Evolutionary conservation across 768 basidiomycete genomes (phyloP).

Genomic region (Leccinum disarticulatum): DNA sequence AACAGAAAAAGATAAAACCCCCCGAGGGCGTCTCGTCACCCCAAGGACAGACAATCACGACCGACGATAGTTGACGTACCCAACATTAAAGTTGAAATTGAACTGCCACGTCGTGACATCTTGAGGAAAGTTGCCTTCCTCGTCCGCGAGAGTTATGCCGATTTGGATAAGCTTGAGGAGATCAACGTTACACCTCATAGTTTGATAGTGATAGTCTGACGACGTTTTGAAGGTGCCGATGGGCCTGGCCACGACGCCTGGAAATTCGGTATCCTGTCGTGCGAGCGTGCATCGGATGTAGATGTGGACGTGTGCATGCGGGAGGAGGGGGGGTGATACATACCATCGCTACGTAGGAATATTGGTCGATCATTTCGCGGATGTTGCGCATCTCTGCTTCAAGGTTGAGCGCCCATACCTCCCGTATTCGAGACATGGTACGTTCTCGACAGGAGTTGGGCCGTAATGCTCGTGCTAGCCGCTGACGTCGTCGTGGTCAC

Average conservation of each 20-base stretch:
- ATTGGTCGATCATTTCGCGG: conserved; percentile 82
- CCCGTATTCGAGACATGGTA: conserved; percentile 81
- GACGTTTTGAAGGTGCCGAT: conserved; percentile 96
- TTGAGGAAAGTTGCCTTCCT: conserved; percentile 87
- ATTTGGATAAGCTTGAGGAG: conserved; percentile 97
- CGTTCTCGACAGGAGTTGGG: conserved; percentile 4
- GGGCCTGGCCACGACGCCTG: conserved; percentile 95
- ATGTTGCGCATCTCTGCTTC: conserved; percentile 90
- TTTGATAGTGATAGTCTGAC: conserved; percentile 99
- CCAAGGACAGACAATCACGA: neutral
- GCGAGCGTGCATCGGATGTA: conserved; percentile 1
- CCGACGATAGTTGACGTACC: conserved; percentile 49
- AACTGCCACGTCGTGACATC: conserved; percentile 98
- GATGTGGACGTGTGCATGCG: conserved; percentile 1
- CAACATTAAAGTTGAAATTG: conserved; percentile 91
- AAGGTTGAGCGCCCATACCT: conserved; percentile 94
- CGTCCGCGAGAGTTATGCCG: conserved; percentile 91
- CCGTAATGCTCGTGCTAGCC: conserved; percentile 2
- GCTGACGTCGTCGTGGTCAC: conserved; percentile 23
- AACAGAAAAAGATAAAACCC: neutral
- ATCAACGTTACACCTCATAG: conserved; percentile 99
- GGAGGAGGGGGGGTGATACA: conserved; percentile 29
- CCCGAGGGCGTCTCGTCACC: neutral
- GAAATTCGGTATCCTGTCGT: conserved; percentile 94
- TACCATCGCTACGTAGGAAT: conserved; percentile 95